Conservation (phyloP, 257 asterid species). For the Solanum gracilifrons region DNA sequence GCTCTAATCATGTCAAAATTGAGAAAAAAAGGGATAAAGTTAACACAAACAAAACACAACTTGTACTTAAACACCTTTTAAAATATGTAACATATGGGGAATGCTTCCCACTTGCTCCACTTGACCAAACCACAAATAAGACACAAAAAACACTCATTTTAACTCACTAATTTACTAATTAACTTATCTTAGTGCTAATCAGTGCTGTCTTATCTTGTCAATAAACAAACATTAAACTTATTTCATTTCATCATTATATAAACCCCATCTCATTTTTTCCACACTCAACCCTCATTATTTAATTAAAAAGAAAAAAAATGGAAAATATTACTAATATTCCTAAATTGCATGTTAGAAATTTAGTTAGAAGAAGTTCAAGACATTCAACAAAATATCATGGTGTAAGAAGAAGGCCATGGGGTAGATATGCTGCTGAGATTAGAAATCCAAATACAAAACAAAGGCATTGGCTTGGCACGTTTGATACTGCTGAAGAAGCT, state of each 20-base stretch:
- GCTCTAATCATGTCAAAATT: slow-evolving; percentile 4
- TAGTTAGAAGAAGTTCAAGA: slow-evolving; percentile 18
- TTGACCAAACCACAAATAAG: slow-evolving; percentile 9
- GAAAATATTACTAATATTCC: slow-evolving; percentile 1
- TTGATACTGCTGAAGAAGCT: slow-evolving; percentile 25
- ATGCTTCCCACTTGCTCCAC: slow-evolving; percentile 17
- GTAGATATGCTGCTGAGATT: slow-evolving; percentile 26
- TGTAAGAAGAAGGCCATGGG: slow-evolving; percentile 26
- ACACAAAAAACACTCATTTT: neutral
- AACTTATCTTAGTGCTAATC: neutral
- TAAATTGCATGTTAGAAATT: slow-evolving; percentile 11
- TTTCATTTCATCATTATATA: slow-evolving; percentile 3
- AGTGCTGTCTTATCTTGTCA: neutral
- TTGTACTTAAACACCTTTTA: neutral
- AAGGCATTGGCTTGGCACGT: slow-evolving; percentile 31
- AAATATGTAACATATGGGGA: neutral
- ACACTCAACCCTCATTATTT: neutral
- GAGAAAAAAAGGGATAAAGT: slow-evolving; percentile 13
- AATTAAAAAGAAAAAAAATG: neutral
- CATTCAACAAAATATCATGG: slow-evolving; percentile 21
- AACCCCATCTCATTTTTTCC: neutral
- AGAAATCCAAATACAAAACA: slow-evolving; percentile 24
- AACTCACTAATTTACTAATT: neutral
- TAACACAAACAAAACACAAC: slow-evolving; percentile 6
- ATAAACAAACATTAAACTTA: neutral